phyloP scores from a whole-genome alignment of 2,329 filamentous ascomycete genomes.

The Monilinia aucupariae region DNA sequence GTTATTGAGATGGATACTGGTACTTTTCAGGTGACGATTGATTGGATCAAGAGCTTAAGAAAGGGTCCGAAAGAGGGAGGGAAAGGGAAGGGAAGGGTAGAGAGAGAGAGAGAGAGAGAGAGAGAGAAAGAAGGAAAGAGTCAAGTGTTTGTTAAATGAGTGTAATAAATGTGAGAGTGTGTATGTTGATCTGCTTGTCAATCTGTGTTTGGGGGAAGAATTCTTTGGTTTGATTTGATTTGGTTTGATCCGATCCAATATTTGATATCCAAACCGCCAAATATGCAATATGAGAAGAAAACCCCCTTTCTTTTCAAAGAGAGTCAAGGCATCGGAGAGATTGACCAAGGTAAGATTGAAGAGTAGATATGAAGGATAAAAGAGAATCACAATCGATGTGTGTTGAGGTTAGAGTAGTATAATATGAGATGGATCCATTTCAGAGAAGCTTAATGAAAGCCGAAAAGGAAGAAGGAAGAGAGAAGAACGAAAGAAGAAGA shows the following conservation, averaged over 20 bases:
- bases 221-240: background rate
- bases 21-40: background rate
- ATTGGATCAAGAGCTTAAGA: background rate
- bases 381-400: too few species aligned
- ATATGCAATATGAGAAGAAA: too few species aligned
- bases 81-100: too few species aligned
- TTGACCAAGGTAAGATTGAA: too few species aligned
- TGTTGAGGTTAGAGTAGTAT: background rate
- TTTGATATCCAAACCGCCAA: too few species aligned
- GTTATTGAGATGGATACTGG: background rate
- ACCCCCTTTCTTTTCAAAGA: too few species aligned
- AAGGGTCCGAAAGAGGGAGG: too few species aligned
- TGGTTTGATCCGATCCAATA: background rate
- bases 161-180: too few species aligned
- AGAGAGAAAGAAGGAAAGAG: too few species aligned
- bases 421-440: constrained; percentile 1
- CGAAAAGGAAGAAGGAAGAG: background rate
- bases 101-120: too few species aligned
- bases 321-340: too few species aligned
- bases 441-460: background rate
- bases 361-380: too few species aligned
- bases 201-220: background rate
- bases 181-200: constrained; percentile 5
- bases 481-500: background rate
- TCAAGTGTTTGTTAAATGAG: background rate